These are phyloP conservation scores for Gaeumannomyces sp. DNA, from an alignment of 2,329 filamentous ascomycete genomes.

Conservation along the genomic window DNA sequence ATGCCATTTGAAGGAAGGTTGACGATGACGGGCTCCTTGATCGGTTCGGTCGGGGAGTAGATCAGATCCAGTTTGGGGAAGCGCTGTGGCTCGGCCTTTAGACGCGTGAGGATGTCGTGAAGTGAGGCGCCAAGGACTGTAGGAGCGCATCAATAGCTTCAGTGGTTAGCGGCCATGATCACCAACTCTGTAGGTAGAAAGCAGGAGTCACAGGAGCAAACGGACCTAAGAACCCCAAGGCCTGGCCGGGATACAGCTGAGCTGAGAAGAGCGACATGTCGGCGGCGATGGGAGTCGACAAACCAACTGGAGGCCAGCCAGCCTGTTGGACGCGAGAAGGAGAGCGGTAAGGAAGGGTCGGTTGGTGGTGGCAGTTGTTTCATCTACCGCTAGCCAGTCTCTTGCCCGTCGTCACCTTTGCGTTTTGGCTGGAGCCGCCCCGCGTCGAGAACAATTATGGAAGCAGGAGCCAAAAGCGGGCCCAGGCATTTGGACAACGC, in stretches of 20 bases:
- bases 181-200: not conserved
- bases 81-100: conserved; percentile 78
- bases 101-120: conserved; percentile 77
- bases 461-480: not conserved
- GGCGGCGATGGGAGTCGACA: not conserved
- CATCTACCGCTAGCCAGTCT: no score
- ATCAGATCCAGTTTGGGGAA: conserved; percentile 80
- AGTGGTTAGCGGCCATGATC: conserved; percentile 13
- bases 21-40: conserved; percentile 69
- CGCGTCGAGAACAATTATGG: not conserved
- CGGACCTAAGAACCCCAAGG: conserved; percentile 53
- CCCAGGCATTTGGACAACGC: not conserved
- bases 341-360: not conserved
- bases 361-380: not conserved
- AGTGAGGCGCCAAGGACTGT: conserved; percentile 83
- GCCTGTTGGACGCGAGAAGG: not conserved
- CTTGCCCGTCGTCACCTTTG: no score
- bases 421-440: not conserved
- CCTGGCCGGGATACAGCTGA: conserved; percentile 61
- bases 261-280: conserved; percentile 44
- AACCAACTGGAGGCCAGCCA: not conserved
- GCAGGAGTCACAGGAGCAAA: conserved; percentile 1
- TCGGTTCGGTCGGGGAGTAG: conserved; percentile 69
- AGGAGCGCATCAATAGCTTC: conserved; percentile 12
- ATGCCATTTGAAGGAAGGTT: conserved; percentile 79